phyloP scores from a whole-genome alignment of 2,329 filamentous ascomycete species.

The Venturia carpophila region DNA sequence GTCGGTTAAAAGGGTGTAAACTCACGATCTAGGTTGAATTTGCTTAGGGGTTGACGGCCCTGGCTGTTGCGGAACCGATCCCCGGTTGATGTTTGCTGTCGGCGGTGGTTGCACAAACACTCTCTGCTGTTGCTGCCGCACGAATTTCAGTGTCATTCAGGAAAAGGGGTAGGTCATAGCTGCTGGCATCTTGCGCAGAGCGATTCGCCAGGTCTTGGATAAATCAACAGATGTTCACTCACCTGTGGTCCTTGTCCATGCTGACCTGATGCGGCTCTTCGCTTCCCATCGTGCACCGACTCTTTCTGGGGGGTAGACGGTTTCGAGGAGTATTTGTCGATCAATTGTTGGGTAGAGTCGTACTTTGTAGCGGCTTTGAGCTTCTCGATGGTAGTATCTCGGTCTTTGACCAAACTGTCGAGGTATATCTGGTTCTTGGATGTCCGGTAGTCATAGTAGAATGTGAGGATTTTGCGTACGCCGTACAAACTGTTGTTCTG shows the following conservation, averaged over 20 bases:
- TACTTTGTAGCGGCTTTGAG: constrained; percentile 94
- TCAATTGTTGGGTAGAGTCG: constrained; percentile 82
- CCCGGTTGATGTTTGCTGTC: constrained; percentile 27
- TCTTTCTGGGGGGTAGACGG: constrained; percentile 25
- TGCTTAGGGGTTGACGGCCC: constrained; percentile 19
- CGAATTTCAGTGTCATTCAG: neutral
- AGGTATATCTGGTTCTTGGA: constrained; percentile 60
- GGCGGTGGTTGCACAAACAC: constrained; percentile 26
- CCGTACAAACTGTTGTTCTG: constrained; percentile 60
- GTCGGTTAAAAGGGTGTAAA: neutral
- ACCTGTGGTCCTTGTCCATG: constrained; percentile 18
- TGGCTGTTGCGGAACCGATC: constrained; percentile 25
- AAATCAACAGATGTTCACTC: neutral
- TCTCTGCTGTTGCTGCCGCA: constrained; percentile 21
- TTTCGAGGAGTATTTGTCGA: constrained; percentile 75
- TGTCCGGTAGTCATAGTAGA: constrained; percentile 76
- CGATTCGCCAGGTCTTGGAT: constrained; percentile 22
- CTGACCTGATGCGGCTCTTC: neutral
- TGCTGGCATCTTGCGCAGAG: constrained; percentile 18
- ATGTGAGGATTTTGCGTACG: constrained; percentile 56
- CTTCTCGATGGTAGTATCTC: constrained; percentile 82
- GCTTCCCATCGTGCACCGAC: neutral
- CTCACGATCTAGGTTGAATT: constrained; percentile 21
- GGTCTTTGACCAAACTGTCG: constrained; percentile 67
- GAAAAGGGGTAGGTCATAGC: neutral